Conservation (phyloP, 169 alveolate species). For the Eimeria sp. region DNA sequence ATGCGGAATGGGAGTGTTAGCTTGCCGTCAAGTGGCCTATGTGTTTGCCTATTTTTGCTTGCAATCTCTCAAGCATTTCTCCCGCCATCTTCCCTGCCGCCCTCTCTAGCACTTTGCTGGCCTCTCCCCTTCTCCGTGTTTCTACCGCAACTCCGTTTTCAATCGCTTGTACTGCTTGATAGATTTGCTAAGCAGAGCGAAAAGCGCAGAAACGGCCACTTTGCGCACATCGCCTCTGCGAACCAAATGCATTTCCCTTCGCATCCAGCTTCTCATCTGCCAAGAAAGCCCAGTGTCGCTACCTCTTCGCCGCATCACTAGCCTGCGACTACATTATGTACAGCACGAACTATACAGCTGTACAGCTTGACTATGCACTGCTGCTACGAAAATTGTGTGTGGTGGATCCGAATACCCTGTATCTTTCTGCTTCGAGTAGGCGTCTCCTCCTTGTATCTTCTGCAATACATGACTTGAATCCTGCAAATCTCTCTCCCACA, state of each 20-base stretch:
- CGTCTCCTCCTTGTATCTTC: conserved; percentile 81
- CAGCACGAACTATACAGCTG: background rate
- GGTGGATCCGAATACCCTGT: conserved; percentile 57
- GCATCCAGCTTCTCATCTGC: background rate
- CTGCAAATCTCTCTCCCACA: conserved; percentile 81
- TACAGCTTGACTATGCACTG: background rate
- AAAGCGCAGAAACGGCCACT: background rate
- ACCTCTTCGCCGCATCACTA: background rate
- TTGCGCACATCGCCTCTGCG: background rate
- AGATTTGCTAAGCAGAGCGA: conserved; percentile 51
- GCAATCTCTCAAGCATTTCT: conserved; percentile 84
- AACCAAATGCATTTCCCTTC: background rate
- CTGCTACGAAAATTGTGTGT: background rate
- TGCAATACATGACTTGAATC: conserved; percentile 81
- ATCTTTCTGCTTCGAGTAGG: conserved; percentile 74
- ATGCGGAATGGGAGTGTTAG: background rate
- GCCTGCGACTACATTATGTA: background rate
- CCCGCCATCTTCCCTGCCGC: conserved; percentile 82
- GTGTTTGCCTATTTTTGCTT: conserved; percentile 66
- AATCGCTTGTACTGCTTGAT: conserved; percentile 77
- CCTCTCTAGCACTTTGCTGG: conserved; percentile 72
- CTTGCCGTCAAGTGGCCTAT: conserved; percentile 58
- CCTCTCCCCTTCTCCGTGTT: conserved; percentile 82
- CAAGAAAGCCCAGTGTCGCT: background rate
- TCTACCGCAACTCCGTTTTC: conserved; percentile 79